These are phyloP conservation scores for Podospora australis DNA, from an alignment of 495 filamentous ascomycete species.

Conservation along the genomic window DNA sequence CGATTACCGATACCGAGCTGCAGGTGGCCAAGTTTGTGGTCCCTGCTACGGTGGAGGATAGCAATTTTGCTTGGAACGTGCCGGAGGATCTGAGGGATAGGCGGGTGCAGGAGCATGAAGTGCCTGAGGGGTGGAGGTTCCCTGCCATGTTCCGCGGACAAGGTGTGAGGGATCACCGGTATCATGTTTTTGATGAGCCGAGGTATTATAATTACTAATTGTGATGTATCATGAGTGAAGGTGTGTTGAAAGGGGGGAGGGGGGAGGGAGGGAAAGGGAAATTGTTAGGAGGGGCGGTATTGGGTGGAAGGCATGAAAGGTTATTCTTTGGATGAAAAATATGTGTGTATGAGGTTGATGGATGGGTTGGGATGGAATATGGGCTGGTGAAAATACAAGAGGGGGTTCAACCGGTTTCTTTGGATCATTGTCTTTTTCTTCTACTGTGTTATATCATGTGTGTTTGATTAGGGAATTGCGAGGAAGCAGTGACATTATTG, in stretches of 20 bases:
- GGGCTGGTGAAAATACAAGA: too few relatives aligned
- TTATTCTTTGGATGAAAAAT: background rate
- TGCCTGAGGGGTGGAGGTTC: slow-evolving; percentile 73
- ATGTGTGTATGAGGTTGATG: background rate
- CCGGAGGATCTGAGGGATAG: slow-evolving; percentile 26
- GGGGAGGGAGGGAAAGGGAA: background rate
- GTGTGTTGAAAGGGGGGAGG: background rate
- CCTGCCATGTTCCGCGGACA: slow-evolving; percentile 80
- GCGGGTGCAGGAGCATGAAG: slow-evolving; percentile 54
- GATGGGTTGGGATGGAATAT: background rate
- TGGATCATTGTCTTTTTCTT: too few relatives aligned
- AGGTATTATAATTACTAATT: slow-evolving; percentile 52
- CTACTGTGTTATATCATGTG: too few relatives aligned
- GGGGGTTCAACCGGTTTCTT: too few relatives aligned
- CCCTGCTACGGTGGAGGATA: slow-evolving; percentile 58
- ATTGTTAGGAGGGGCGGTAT: background rate
- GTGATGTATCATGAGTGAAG: background rate
- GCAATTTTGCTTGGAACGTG: slow-evolving; percentile 36
- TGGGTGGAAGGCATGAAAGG: background rate
- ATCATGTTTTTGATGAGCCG: slow-evolving; percentile 95
- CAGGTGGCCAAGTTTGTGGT: slow-evolving; percentile 96
- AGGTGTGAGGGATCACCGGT: slow-evolving; percentile 82
- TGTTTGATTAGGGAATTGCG: too few relatives aligned
- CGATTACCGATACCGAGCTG: slow-evolving; percentile 95
- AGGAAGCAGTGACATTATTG: too few relatives aligned